Conservation (phyloP, 371 early-diverging fungal genomes). For the Mucor saturninus region DNA sequence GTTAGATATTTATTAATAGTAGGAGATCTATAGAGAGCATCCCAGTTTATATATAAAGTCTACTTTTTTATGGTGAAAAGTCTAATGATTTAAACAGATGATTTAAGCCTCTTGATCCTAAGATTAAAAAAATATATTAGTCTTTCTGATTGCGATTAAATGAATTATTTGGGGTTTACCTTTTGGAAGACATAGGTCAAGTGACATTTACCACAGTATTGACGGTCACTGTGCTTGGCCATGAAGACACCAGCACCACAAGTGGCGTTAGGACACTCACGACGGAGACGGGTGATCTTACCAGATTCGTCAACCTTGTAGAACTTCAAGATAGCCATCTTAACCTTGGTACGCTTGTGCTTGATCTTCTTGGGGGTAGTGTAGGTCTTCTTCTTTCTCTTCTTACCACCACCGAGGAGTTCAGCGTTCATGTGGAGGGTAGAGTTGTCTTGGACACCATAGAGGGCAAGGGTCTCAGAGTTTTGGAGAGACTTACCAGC, state of each 20-base stretch:
- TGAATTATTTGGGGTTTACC: conserved; percentile 2
- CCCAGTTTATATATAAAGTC: too few relatives aligned
- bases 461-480: conserved; percentile 65
- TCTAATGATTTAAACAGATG: too few relatives aligned
- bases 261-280: conserved; percentile 89
- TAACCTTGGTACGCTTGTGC: conserved; percentile 97
- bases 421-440: conserved; percentile 80
- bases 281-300: conserved; percentile 95
- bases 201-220: conserved; percentile 83
- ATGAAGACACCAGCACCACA: conserved; percentile 99
- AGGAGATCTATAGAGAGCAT: too few relatives aligned
- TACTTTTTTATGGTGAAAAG: too few relatives aligned
- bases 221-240: conserved; percentile 95
- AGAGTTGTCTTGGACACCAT: conserved; percentile 87
- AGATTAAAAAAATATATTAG: background rate
- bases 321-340: conserved; percentile 93
- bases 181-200: conserved; percentile 57
- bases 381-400: conserved; percentile 97
- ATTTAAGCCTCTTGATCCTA: conserved; percentile 30
- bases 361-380: conserved; percentile 98
- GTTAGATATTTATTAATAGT: too few relatives aligned
- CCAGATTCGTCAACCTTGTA: conserved; percentile 95
- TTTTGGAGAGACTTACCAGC: conserved; percentile 90
- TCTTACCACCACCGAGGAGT: conserved; percentile 90
- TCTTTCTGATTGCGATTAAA: too few relatives aligned